These are phyloP conservation scores for Trichoderma reesei DNA, from an alignment of 495 filamentous ascomycete genomes.

Conservation along the genomic window DNA sequence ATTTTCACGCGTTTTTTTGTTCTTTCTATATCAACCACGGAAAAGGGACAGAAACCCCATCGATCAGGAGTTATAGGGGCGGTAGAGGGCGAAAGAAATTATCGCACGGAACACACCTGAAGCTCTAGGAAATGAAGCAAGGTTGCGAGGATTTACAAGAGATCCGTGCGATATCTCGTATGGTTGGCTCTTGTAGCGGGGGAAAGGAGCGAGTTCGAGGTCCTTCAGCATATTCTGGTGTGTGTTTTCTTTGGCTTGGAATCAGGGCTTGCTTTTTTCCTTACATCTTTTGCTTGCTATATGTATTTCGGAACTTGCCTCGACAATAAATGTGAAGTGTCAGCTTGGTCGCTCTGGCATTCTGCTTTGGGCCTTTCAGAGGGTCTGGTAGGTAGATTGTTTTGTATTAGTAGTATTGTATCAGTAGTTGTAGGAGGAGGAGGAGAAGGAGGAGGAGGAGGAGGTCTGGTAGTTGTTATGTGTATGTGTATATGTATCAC, in stretches of 20 bases:
- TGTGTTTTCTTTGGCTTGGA: neutral
- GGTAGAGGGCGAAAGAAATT: neutral
- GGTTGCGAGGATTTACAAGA: too few species aligned
- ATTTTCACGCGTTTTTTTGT: neutral
- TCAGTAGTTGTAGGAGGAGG: neutral
- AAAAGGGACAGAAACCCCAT: neutral
- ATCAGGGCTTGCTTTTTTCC: neutral
- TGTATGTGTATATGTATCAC: too few species aligned
- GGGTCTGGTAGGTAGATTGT: neutral
- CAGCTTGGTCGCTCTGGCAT: neutral
- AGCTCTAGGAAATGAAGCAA: neutral
- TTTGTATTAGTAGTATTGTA: neutral
- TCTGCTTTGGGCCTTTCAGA: neutral
- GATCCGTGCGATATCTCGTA: neutral
- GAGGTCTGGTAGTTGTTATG: too few species aligned
- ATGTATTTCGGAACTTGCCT: neutral
- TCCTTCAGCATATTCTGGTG: neutral
- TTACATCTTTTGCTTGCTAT: neutral
- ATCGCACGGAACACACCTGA: neutral
- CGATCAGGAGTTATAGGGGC: neutral
- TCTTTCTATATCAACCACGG: neutral
- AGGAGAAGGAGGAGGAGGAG: too few species aligned
- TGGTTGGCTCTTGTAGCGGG: neutral
- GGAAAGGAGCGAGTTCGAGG: neutral
- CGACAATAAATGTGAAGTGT: constrained; percentile 2